These are phyloP conservation scores for Lentinula boryana DNA, from an alignment of 768 basidiomycete genomes.

Conservation along the genomic window DNA sequence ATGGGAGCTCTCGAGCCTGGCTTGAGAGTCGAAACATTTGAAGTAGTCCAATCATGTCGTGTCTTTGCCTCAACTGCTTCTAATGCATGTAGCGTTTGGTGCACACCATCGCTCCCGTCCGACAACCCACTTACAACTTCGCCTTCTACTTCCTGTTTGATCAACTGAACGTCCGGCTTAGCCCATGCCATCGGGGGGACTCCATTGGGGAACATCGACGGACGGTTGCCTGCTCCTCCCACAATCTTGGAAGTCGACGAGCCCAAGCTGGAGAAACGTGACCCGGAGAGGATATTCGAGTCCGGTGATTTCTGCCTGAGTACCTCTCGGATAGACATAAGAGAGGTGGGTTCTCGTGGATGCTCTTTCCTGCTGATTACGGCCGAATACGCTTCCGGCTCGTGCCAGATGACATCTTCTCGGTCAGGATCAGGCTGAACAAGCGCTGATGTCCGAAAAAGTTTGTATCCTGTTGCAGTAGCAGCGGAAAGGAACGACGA, in stretches of 20 bases:
- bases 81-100: constrained; percentile 38
- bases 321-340: constrained; percentile 58
- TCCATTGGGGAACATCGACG: constrained; percentile 1
- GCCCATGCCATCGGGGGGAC: constrained; percentile 43
- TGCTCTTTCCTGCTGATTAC: constrained; percentile 60
- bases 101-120: constrained; percentile 32
- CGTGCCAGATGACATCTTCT: constrained; percentile 52
- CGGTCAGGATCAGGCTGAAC: constrained; percentile 53
- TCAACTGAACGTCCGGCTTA: constrained; percentile 54
- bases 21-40: not conserved
- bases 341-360: constrained; percentile 49
- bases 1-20: not conserved
- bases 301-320: constrained; percentile 45
- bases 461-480: constrained; percentile 32
- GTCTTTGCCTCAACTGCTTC: constrained; percentile 18
- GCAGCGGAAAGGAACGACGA: constrained; percentile 46
- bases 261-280: constrained; percentile 13
- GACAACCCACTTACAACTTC: constrained; percentile 29
- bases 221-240: constrained; percentile 10
- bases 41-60: constrained; percentile 1
- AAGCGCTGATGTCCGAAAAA: constrained; percentile 36
- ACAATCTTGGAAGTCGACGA: not conserved
- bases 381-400: constrained; percentile 54
- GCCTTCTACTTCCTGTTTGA: constrained; percentile 43
- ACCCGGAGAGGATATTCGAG: constrained; percentile 1